A percentile compares a stretch with the other conserved stretches of the same genome.
These are phyloP conservation scores for Pelagophyceae sp. DNA, from an alignment of 352 stramenopile species.

Conservation along the genomic window DNA sequence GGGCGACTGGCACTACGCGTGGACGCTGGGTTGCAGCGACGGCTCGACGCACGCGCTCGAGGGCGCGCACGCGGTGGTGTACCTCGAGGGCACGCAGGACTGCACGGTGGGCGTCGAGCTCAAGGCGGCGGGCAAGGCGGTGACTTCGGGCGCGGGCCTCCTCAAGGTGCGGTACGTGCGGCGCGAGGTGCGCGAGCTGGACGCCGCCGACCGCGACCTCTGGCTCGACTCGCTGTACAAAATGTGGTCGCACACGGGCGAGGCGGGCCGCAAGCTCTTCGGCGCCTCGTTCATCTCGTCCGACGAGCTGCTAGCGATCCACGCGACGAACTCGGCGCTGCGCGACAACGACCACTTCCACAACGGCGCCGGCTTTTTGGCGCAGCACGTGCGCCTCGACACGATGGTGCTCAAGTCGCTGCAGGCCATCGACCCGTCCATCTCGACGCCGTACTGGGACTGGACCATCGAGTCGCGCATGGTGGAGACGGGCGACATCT, in stretches of 20 bases:
- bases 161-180: conserved; percentile 29
- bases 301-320: not conserved
- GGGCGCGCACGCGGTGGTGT: not conserved
- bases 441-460: conserved; percentile 20
- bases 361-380: conserved; percentile 21
- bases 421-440: not conserved
- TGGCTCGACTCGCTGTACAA: conserved; percentile 29
- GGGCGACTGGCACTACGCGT: not conserved
- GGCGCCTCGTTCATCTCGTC: conserved; percentile 13
- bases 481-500: not conserved
- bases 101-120: not conserved
- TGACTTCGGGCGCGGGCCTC: not conserved
- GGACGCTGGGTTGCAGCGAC: not conserved
- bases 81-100: not conserved
- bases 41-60: not conserved
- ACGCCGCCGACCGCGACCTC: conserved; percentile 22
- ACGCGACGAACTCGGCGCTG: conserved; percentile 2
- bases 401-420: not conserved
- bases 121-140: not conserved
- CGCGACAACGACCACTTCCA: conserved; percentile 31
- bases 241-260: conserved; percentile 27
- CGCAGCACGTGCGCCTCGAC: not conserved
- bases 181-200: conserved; percentile 33
- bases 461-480: conserved; percentile 18
- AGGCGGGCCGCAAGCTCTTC: conserved; percentile 23